A percentile compares a stretch with the other conserved stretches of the same genome.
Evolutionary conservation across 441 rosid genomes (phyloP).

Genomic region (Kokia cookei): DNA sequence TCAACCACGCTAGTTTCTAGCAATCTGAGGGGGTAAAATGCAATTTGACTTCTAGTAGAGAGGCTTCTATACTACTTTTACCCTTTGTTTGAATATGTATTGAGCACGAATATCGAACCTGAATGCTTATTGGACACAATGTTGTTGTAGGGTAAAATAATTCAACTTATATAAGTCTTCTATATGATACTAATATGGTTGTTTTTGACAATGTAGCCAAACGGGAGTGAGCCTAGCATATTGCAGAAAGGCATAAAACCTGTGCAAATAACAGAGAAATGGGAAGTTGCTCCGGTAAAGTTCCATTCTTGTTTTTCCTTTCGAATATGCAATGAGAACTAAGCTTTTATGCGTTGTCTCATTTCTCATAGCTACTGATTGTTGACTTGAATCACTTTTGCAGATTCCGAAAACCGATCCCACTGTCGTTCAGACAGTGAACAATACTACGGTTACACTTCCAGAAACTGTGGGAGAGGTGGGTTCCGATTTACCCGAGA

Average conservation of each 20-base stretch:
- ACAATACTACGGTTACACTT: neutral
- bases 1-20: no score
- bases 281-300: constrained; percentile 13
- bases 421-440: neutral
- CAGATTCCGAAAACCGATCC: constrained; percentile 9
- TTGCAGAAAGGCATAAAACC: constrained; percentile 4
- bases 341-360: neutral
- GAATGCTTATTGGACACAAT: neutral
- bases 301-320: neutral
- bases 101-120: neutral
- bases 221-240: neutral
- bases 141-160: neutral
- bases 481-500: neutral
- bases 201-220: constrained; percentile 8
- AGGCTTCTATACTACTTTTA: no score
- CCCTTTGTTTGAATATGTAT: neutral
- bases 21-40: no score
- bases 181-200: neutral
- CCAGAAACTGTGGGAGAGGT: neutral
- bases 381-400: neutral
- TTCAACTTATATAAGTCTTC: neutral
- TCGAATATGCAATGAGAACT: neutral
- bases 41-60: no score
- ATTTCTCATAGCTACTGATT: neutral
- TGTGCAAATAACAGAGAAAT: constrained; percentile 11